Evolutionary conservation across 2,329 filamentous ascomycete genomes (phyloP).

Genomic region (Reticulascus tulasneorum): DNA sequence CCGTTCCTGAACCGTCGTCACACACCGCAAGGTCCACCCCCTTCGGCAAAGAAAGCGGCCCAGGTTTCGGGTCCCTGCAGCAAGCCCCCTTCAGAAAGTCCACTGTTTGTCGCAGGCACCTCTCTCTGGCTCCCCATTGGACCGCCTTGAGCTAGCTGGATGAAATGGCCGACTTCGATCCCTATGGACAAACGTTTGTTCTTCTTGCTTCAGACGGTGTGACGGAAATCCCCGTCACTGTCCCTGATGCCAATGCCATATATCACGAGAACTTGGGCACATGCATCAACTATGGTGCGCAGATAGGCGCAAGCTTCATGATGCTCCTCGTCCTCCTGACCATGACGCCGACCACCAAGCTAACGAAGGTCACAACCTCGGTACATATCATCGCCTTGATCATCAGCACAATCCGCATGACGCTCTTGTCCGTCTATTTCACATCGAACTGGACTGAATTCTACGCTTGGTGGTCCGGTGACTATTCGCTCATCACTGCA

Average conservation of each 20-base stretch:
- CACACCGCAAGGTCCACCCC: no score
- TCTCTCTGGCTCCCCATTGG: no score
- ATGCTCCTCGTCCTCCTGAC: conserved; percentile 63
- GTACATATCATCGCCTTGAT: conserved; percentile 61
- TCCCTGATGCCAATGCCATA: conserved; percentile 27
- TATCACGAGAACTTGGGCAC: conserved; percentile 29
- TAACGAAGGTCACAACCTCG: conserved; percentile 59
- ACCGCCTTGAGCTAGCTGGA: neutral
- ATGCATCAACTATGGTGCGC: conserved; percentile 62
- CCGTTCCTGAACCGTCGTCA: no score
- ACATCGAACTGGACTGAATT: conserved; percentile 57
- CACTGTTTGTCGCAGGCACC: no score
- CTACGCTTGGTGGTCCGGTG: conserved; percentile 55
- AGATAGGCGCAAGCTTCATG: conserved; percentile 64
- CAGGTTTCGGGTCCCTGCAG: no score
- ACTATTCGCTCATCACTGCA: conserved; percentile 45
- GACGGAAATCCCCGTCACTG: conserved; percentile 25
- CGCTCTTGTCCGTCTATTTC: conserved; percentile 56
- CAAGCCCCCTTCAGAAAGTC: no score
- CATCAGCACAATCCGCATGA: conserved; percentile 56
- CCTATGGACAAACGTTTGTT: conserved; percentile 29
- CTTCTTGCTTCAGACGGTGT: conserved; percentile 28
- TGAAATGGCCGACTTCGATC: conserved; percentile 25
- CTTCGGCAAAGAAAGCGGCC: no score
- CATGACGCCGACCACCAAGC: conserved; percentile 63